Conservation (phyloP, 2,329 filamentous ascomycete species). For the Coniella lustricola region DNA sequence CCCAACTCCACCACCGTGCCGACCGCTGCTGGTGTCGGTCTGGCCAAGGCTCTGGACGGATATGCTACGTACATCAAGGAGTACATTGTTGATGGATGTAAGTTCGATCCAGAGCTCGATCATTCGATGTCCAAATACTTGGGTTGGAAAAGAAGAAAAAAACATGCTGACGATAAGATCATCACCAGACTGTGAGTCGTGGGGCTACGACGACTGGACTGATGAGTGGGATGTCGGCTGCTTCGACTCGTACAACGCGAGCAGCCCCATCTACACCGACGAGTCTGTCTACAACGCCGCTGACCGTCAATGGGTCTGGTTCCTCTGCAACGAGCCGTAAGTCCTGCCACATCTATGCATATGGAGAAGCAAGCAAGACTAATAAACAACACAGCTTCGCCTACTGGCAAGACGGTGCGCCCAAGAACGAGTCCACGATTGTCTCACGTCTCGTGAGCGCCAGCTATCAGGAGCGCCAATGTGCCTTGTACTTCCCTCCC, state of each 20-base stretch:
- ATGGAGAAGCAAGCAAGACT: too few relatives aligned
- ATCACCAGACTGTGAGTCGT: slow-evolving; percentile 28
- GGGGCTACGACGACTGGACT: slow-evolving; percentile 37
- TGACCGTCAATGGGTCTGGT: slow-evolving; percentile 49
- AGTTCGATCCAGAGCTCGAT: too few relatives aligned
- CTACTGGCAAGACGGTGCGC: slow-evolving; percentile 39
- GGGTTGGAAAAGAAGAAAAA: too few relatives aligned
- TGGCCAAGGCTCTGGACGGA: slow-evolving; percentile 42
- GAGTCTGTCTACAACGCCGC: slow-evolving; percentile 30
- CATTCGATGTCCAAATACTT: too few relatives aligned
- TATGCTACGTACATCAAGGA: slow-evolving; percentile 42
- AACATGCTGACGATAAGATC: background rate
- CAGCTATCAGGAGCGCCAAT: slow-evolving; percentile 34
- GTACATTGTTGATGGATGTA: slow-evolving; percentile 34
- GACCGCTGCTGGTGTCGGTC: slow-evolving; percentile 41
- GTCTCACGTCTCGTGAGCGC: slow-evolving; percentile 31
- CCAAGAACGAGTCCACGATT: slow-evolving; percentile 32
- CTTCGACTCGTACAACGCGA: slow-evolving; percentile 38
- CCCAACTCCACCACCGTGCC: slow-evolving; percentile 38
- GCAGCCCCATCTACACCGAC: slow-evolving; percentile 33
- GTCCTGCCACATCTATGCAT: background rate
- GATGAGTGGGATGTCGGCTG: slow-evolving; percentile 39
- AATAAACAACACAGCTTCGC: slow-evolving; percentile 24
- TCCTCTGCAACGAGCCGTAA: slow-evolving; percentile 44
- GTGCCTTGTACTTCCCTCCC: slow-evolving; percentile 36